Evolutionary conservation across 148 eudicot genomes (phyloP).

Genomic region (Vaccinium corymbosum): DNA sequence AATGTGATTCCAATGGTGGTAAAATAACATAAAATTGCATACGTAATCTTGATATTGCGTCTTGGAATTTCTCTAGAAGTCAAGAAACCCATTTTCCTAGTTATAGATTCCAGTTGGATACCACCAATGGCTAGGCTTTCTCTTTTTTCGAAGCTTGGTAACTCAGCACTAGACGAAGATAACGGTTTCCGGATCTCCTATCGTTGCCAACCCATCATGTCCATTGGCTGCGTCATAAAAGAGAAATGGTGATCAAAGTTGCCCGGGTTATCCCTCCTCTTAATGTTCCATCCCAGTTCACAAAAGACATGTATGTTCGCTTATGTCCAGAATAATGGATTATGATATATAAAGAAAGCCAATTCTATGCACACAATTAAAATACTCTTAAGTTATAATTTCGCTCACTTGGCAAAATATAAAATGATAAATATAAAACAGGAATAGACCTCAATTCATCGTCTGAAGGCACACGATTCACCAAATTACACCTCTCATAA

Average conservation of each 20-base stretch:
- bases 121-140: too few species aligned
- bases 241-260: background rate
- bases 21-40: background rate
- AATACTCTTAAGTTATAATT: background rate
- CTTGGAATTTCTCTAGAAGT: background rate
- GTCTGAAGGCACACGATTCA: background rate
- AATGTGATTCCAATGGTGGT: too few species aligned
- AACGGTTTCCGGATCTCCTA: background rate
- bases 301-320: background rate
- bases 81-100: background rate
- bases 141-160: too few species aligned
- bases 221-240: background rate
- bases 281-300: background rate
- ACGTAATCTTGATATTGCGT: background rate
- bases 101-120: background rate
- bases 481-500: background rate
- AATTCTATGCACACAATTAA: background rate
- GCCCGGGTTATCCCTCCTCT: background rate
- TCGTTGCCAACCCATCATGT: background rate
- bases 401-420: background rate
- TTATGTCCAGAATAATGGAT: background rate
- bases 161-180: background rate
- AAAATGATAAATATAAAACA: too few species aligned
- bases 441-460: background rate
- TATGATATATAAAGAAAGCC: background rate